These are phyloP conservation scores for Cystobasidium onofrii DNA, from an alignment of 768 basidiomycete genomes.

Conservation along the genomic window DNA sequence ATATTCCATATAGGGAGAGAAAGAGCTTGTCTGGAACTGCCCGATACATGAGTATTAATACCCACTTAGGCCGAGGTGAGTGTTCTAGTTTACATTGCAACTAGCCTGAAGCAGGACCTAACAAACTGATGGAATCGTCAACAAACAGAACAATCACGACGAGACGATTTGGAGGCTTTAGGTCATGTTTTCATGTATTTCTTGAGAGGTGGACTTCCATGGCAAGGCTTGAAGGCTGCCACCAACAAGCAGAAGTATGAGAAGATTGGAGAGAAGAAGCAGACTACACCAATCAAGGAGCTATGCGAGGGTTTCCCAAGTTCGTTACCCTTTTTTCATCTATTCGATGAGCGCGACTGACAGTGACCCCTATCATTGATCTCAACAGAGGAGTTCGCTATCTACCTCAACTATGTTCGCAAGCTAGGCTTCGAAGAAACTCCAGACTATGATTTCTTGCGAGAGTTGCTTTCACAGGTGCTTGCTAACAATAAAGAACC, in stretches of 20 bases:
- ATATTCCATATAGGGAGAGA: conserved; percentile 96
- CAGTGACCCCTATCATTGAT: neutral
- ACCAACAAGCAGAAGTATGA: conserved; percentile 99
- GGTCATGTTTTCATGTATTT: conserved; percentile 99
- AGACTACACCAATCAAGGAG: conserved; percentile 94
- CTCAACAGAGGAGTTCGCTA: conserved; percentile 82
- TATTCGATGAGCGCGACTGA: neutral
- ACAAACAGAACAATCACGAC: conserved; percentile 57
- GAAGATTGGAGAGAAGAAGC: conserved; percentile 99
- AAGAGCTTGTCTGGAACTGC: conserved; percentile 96
- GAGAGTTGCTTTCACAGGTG: conserved; percentile 88
- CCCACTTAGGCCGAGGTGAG: conserved; percentile 87
- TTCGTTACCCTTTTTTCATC: conserved; percentile 44
- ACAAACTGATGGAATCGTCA: too few relatives aligned
- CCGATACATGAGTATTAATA: conserved; percentile 99
- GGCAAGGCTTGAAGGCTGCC: conserved; percentile 98
- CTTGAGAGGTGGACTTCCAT: conserved; percentile 87
- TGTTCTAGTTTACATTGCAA: too few relatives aligned
- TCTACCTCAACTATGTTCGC: conserved; percentile 97
- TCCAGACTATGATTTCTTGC: conserved; percentile 95
- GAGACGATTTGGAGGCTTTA: conserved; percentile 96
- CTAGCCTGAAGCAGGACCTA: too few relatives aligned
- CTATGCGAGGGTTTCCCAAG: conserved; percentile 92
- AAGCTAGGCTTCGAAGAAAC: conserved; percentile 99
- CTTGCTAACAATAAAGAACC: conserved; percentile 81